Base-by-base conservation (phyloP, 495 filamentous ascomycete species). In the Peziza echinospora region DNA sequence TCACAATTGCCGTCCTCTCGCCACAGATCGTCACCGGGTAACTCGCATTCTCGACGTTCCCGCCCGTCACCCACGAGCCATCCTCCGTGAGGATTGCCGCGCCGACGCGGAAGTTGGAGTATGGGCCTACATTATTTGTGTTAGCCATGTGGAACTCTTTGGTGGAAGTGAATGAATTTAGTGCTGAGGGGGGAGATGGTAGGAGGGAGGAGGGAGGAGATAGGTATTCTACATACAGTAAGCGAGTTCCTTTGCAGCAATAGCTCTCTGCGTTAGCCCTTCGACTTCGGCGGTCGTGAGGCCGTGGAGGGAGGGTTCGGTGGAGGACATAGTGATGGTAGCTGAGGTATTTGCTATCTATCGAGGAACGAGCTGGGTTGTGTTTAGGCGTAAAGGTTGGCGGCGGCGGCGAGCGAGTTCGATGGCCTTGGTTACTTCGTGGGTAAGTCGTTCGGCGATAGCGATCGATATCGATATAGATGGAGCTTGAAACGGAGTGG, bases 21-120 rank as follows among this genome's bases (percentile, higher is more conserved):
- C 89, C 89, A 59, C 89, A 97, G 0, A 80, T 87, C 0, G 82
- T 81, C 19, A 94, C 84, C 5, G 87, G 86, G 58, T 92, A 96
- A 21, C 77, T 69, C 1, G 82, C 89, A 62, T 96, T 96, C 64
- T 97, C 89, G 23, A 97, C 75, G 62, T 97, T 97, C 41, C 80
- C 85, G 19, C 89, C 89, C 41, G 64, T 58, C 53, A 84, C 66
- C 51, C 71, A 79, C 44, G 65, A 63, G n/a, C 69, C 73, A 22
- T 71, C 67, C 17, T 63, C 50, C 16, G 76, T 75, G 48, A 97
- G 73, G 46, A 97, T 63, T 25, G 78, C 75, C 41, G 80, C 77
- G 48, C 89, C 89, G 51, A 97, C 89, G 34, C 73, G 84, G 74
- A 96, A 97, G 46, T 78, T 71, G 53, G 82, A 91, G 68, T 97